Evolutionary conservation across 2,329 filamentous ascomycete genomes (phyloP).

Genomic region (Paracorniculantispora psalliotae): DNA sequence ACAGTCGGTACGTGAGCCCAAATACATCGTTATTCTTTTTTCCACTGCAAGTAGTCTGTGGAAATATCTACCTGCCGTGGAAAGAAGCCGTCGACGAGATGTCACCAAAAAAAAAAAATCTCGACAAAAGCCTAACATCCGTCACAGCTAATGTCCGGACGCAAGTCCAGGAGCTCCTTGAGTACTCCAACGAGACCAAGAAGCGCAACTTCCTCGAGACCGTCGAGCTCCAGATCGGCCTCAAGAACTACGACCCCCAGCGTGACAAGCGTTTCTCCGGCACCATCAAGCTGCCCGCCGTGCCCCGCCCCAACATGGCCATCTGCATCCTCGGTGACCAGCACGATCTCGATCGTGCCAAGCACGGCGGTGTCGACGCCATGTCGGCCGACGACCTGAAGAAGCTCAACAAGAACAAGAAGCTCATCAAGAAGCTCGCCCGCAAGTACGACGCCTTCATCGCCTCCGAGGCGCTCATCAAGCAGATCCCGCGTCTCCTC

Average conservation of each 20-base stretch:
- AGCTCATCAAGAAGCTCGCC: conserved; percentile 99
- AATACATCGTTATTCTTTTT: not conserved
- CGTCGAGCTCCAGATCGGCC: conserved; percentile 85
- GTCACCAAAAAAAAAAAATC: not conserved
- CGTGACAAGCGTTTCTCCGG: conserved; percentile 99
- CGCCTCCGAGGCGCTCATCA: conserved; percentile 95
- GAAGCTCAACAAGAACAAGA: conserved; percentile 99
- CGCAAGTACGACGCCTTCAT: conserved; percentile 99
- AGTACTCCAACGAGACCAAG: conserved; percentile 92
- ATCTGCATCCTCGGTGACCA: conserved; percentile 72
- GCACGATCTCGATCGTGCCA: conserved; percentile 99
- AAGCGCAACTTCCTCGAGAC: conserved; percentile 98
- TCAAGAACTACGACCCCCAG: conserved; percentile 99
- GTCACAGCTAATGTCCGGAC: conserved; percentile 77
- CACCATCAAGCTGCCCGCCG: conserved; percentile 89
- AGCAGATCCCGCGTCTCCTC: conserved; percentile 99
- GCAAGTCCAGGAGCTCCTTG: conserved; percentile 89
- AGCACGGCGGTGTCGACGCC: conserved; percentile 97
- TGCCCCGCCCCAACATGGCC: conserved; percentile 87
- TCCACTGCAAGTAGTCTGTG: not conserved
- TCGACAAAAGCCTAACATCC: conserved; percentile 32
- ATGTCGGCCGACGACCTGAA: conserved; percentile 99
- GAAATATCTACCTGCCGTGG: not conserved
- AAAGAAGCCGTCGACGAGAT: not conserved
- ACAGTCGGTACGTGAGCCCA: conserved; percentile 55